A percentile compares a stretch with the other conserved stretches of the same genome.
Evolutionary conservation across 1,284 basidiomycete species (phyloP).

Genomic region (Trichosporon coremiiforme): DNA sequence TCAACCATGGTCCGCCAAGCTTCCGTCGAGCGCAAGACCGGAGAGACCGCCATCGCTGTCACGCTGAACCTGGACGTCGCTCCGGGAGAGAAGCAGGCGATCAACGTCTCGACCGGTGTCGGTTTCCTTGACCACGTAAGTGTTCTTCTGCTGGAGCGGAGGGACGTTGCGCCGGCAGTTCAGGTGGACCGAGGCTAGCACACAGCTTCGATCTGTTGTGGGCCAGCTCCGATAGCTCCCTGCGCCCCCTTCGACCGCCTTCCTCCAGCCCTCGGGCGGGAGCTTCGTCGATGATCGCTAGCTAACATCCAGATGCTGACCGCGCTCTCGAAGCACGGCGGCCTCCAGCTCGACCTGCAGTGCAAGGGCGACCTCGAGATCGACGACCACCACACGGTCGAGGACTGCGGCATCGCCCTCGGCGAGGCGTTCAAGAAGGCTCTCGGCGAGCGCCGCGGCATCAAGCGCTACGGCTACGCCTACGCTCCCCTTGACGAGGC

Average conservation of each 20-base stretch:
- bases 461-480: slow-evolving; percentile 92
- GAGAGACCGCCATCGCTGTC: slow-evolving; percentile 88
- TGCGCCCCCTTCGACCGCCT: neutral
- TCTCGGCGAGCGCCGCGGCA: slow-evolving; percentile 90
- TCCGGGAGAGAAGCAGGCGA: slow-evolving; percentile 71
- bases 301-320: slow-evolving; percentile 75
- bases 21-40: slow-evolving; percentile 79
- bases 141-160: slow-evolving; percentile 33
- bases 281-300: neutral
- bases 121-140: slow-evolving; percentile 96
- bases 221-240: too few species aligned
- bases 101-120: slow-evolving; percentile 89
- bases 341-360: slow-evolving; percentile 83
- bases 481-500: slow-evolving; percentile 99
- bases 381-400: slow-evolving; percentile 98
- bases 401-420: slow-evolving; percentile 90
- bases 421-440: slow-evolving; percentile 95
- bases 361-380: slow-evolving; percentile 97
- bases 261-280: neutral
- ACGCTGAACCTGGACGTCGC: slow-evolving; percentile 78
- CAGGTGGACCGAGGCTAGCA: too few species aligned
- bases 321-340: slow-evolving; percentile 89
- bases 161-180: neutral
- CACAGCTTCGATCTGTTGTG: neutral
- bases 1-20: slow-evolving; percentile 62